Base-by-base conservation (phyloP, 768 basidiomycete genomes). In the Russula sp. region DNA sequence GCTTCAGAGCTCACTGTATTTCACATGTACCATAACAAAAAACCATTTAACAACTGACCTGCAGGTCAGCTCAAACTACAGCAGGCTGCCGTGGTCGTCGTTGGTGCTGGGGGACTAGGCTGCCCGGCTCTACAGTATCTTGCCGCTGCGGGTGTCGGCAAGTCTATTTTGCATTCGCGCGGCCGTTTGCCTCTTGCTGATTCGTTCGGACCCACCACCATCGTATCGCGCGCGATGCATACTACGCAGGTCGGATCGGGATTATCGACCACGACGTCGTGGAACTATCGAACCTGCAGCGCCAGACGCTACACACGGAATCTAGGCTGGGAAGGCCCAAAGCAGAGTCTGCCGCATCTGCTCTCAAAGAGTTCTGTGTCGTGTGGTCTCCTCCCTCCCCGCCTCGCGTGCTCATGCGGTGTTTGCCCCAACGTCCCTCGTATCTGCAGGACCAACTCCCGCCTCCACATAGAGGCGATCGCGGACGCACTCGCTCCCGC, bases 91-190 rank as follows among this genome's bases (percentile, higher is more conserved):
- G 86, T 95, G 2, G 85, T 86, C 16, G 92, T 98, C 4, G 84
- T 98, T 4, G 97, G 97, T 32, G 97, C 95, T 16, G 97, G 97
- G 0, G 97, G 97, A 9, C 80, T 99, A 13, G 97, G 97, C 11
- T 98, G 97, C 73, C 94, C 97, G 52, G 92, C 91, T 45, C 78
- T 99, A 51, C 93, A 97, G 71, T 97, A 98, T 73, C 84, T 99
- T 11, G 92, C 85, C 4, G 91, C 93, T 7, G 89, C 92, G 14
- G 97, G 97, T 31, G 81, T 98, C 62, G 96, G 96, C 91, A 69
- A 66, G 87, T 71, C 49, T 6, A 11, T 54, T 13, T 44, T 42
- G 42, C 42, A 18, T 1, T 44, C 42, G 39, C 39, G 39, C 39
- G 22, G 22, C 22, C 22, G 11, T 0, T 44, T 27, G 27, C 27